These are phyloP conservation scores for Dioscorea dumetorum DNA, from an alignment of 106 monocot species.

Conservation along the genomic window DNA sequence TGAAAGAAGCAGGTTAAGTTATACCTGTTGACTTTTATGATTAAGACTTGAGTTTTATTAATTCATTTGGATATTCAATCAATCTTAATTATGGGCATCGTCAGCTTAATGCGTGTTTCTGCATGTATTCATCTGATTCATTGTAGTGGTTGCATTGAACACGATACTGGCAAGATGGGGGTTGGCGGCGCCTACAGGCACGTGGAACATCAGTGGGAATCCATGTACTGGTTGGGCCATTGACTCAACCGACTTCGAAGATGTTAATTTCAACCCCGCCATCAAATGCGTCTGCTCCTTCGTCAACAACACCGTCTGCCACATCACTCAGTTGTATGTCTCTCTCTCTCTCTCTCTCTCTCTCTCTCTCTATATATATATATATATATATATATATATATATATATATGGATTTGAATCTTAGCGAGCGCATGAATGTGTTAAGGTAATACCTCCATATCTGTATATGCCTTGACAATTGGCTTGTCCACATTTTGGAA, in stretches of 20 bases:
- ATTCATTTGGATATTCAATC: background rate
- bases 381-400: no score
- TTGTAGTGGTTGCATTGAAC: conserved; percentile 31
- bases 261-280: conserved; percentile 1
- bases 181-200: background rate
- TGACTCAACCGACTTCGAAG: background rate
- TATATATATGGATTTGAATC: no score
- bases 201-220: conserved; percentile 11
- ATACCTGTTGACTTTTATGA: background rate
- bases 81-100: no score
- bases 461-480: no score
- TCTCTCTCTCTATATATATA: no score
- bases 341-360: no score
- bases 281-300: conserved; percentile 18
- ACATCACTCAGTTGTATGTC: conserved; percentile 7
- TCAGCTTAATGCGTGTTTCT: background rate
- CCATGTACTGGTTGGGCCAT: conserved; percentile 7
- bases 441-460: no score
- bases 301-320: conserved; percentile 1
- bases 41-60: background rate
- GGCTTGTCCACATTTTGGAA: no score
- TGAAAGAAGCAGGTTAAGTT: no score
- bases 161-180: conserved; percentile 36
- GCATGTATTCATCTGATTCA: background rate
- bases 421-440: no score